A percentile compares a stretch with the other conserved stretches of the same genome.
phyloP scores from a whole-genome alignment of 805 yeast genomes.

The Monosporozyma aquatica region DNA sequence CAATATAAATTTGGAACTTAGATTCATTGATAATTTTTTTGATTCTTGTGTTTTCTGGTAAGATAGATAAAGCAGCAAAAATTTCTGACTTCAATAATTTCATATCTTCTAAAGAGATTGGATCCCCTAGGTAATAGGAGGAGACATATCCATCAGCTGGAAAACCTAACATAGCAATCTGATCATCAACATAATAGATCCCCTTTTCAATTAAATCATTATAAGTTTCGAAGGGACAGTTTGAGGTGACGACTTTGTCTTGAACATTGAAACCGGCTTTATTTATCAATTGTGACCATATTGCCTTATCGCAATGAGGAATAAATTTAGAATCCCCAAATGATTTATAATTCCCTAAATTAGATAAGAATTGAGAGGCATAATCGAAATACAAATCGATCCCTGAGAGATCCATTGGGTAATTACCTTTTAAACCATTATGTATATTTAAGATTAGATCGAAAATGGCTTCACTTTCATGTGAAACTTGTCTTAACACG shows the following conservation, averaged over 20 bases:
- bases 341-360: slow-evolving; percentile 73
- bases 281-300: slow-evolving; percentile 34
- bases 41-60: slow-evolving; percentile 68
- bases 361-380: slow-evolving; percentile 65
- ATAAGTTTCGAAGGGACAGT: slow-evolving; percentile 10
- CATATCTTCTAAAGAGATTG: slow-evolving; percentile 47
- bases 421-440: slow-evolving; percentile 39
- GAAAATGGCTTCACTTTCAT: slow-evolving; percentile 67
- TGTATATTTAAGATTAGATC: slow-evolving; percentile 61
- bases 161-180: slow-evolving; percentile 58
- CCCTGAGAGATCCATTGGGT: slow-evolving; percentile 29
- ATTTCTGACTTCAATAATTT: slow-evolving; percentile 47
- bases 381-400: slow-evolving; percentile 50
- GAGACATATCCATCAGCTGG: slow-evolving; percentile 69
- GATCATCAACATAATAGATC: slow-evolving; percentile 43
- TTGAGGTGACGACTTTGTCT: slow-evolving; percentile 13
- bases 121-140: slow-evolving; percentile 55
- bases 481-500: slow-evolving; percentile 71
- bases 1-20: slow-evolving; percentile 52
- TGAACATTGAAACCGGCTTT: slow-evolving; percentile 30
- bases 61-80: slow-evolving; percentile 31
- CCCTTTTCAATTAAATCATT: slow-evolving; percentile 36
- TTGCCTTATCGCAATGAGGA: slow-evolving; percentile 46
- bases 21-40: slow-evolving; percentile 39
- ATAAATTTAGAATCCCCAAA: slow-evolving; percentile 85